Conservation (phyloP, 345 rosid species). For the Mallotus nudiflorus region DNA sequence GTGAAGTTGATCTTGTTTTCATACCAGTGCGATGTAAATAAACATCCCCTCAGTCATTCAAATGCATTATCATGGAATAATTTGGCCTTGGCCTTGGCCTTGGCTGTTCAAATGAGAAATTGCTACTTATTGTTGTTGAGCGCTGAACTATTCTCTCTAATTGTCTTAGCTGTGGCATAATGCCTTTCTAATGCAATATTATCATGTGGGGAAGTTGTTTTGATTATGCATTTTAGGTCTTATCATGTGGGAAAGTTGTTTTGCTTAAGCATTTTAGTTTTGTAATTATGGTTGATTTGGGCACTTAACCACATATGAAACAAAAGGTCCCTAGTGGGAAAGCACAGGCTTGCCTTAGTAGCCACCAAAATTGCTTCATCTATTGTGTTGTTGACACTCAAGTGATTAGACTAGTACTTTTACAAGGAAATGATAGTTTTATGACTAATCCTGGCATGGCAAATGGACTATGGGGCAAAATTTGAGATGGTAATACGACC, state of each 20-base stretch:
- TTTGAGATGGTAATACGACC: background rate
- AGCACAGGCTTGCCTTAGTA: slow-evolving; percentile 2
- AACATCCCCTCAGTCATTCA: background rate
- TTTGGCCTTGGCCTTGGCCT: background rate
- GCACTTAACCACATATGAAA: too few species aligned
- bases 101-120: background rate
- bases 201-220: too few species aligned
- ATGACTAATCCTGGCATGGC: background rate
- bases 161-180: too few species aligned
- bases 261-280: too few species aligned
- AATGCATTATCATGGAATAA: background rate
- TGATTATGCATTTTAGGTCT: too few species aligned
- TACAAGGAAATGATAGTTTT: slow-evolving; percentile 18
- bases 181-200: too few species aligned
- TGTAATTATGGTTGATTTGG: too few species aligned
- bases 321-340: background rate
- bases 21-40: background rate
- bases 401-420: slow-evolving; percentile 14
- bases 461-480: background rate
- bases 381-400: too few species aligned
- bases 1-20: background rate
- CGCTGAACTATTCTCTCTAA: too few species aligned
- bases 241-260: too few species aligned
- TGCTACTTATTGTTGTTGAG: too few species aligned
- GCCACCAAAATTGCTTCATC: slow-evolving; percentile 38